Base-by-base conservation (phyloP, 805 yeast species). In the Candida pseudoglaebosa region DNA sequence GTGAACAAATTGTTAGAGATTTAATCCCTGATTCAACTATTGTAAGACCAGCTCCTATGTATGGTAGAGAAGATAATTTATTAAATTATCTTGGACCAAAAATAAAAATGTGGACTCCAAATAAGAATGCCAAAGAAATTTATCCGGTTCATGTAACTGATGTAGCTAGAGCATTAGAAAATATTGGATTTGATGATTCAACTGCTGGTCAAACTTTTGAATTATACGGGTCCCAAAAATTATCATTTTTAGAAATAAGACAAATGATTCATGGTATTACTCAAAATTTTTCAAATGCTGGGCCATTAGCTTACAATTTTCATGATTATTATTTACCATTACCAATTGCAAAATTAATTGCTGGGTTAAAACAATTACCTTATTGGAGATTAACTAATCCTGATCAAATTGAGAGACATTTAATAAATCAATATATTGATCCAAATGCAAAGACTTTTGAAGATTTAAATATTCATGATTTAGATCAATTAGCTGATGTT, bases 31-130 rank as follows among this genome's bases (percentile, higher is more conserved):
- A 78, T 53, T 72, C 86, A 35, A 86, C 95, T 14, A 85, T 87
- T 52, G 93, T 86, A 21, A 79, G 95, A 61, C 95, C 95, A 5
- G 79, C 84, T 17, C 86, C 85, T 36, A 73, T 85, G 77, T 86
- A 65, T 55, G 93, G 93, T 22, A 70, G 81, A 53, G 84, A 82
- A 57, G 89, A 84, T 58, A 67, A 74, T 44, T 77, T 87, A 55
- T 67, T 86, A 51, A 80, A 78, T 62, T 71, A 72, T 55, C 62
- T 77, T 57, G 61, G 84, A 42, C 78, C 61, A 59, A 73, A 52
- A 70, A 74, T 50, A 53, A 70, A 75, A 51, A 75, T 82, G 62
- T 77, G 81, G 67, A 77, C 84, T 39, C 79, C 85, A 36, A 76
- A 84, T 59, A 72, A 74, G 55, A 75, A 78, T 59, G 73, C 76